A percentile compares a stretch with the other conserved stretches of the same genome.
These are phyloP conservation scores for Secale cereale DNA, from an alignment of 176 grass and related monocot species.

Conservation along the genomic window DNA sequence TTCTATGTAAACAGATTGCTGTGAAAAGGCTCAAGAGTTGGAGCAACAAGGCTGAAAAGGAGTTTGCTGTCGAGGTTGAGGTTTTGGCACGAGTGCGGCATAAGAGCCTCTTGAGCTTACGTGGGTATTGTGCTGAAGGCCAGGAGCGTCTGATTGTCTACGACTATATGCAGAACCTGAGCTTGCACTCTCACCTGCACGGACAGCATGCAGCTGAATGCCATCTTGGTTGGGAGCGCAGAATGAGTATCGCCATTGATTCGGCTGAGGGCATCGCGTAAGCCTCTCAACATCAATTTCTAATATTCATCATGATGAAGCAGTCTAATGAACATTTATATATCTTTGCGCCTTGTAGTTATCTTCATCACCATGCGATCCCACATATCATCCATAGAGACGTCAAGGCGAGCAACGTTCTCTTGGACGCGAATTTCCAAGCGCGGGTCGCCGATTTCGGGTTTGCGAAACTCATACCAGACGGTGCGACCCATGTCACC, in stretches of 20 bases:
- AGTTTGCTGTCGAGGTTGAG: slow-evolving; percentile 74
- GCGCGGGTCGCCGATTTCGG: slow-evolving; percentile 84
- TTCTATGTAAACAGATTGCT: slow-evolving; percentile 53
- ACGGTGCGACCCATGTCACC: slow-evolving; percentile 86
- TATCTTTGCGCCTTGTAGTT: slow-evolving; percentile 33
- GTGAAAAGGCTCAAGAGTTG: slow-evolving; percentile 93
- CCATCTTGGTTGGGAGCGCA: slow-evolving; percentile 62
- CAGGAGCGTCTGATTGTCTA: slow-evolving; percentile 89
- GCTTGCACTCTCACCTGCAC: slow-evolving; percentile 82
- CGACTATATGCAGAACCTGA: slow-evolving; percentile 83
- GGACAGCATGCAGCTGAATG: slow-evolving; percentile 73
- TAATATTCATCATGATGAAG: slow-evolving; percentile 9
- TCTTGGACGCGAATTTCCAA: slow-evolving; percentile 60
- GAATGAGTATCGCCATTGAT: slow-evolving; percentile 73
- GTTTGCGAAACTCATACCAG: slow-evolving; percentile 86
- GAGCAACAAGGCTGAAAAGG: slow-evolving; percentile 90
- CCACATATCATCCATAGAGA: slow-evolving; percentile 91
- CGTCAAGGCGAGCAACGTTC: slow-evolving; percentile 86
- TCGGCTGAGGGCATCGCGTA: slow-evolving; percentile 92
- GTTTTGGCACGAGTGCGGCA: slow-evolving; percentile 73
- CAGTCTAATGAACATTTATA: slow-evolving; percentile 4
- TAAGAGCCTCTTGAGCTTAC: slow-evolving; percentile 73
- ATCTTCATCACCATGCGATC: slow-evolving; percentile 68
- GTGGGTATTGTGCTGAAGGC: slow-evolving; percentile 84
- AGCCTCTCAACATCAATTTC: slow-evolving; percentile 21